These are phyloP conservation scores for Suillus bovinus DNA, from an alignment of 768 basidiomycete species.

Conservation along the genomic window DNA sequence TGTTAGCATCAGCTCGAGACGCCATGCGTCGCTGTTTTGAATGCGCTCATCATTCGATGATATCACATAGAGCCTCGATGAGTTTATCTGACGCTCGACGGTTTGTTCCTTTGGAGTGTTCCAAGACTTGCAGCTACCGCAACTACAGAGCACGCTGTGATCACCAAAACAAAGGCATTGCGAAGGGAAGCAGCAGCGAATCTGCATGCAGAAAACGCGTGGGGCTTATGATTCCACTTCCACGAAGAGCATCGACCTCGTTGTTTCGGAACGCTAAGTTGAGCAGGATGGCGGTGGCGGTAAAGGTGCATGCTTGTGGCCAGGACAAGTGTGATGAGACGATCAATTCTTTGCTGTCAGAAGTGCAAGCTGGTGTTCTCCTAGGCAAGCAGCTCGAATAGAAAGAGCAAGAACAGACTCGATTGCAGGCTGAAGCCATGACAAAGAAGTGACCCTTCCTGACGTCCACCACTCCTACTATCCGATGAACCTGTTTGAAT, in stretches of 20 bases:
- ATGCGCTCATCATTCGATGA: neutral
- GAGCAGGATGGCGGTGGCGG: conserved; percentile 55
- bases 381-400: conserved; percentile 65
- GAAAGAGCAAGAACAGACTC: conserved; percentile 58
- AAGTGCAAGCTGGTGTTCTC: conserved; percentile 23
- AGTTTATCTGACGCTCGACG: neutral
- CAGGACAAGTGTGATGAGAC: conserved; percentile 40
- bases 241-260: conserved; percentile 15
- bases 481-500: no score
- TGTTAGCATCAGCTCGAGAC: neutral
- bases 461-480: neutral
- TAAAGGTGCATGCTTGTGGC: conserved; percentile 51
- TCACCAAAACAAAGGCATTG: neutral
- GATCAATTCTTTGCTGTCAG: no score
- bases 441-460: no score
- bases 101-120: neutral
- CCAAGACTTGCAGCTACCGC: neutral
- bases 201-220: neutral
- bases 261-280: conserved; percentile 12
- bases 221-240: neutral
- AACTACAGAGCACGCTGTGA: neutral
- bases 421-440: conserved; percentile 32
- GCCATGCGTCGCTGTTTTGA: neutral
- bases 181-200: neutral
- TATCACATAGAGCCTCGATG: neutral